These are phyloP conservation scores for Zarea fungicola DNA, from an alignment of 2,329 filamentous ascomycete genomes.

Conservation along the genomic window DNA sequence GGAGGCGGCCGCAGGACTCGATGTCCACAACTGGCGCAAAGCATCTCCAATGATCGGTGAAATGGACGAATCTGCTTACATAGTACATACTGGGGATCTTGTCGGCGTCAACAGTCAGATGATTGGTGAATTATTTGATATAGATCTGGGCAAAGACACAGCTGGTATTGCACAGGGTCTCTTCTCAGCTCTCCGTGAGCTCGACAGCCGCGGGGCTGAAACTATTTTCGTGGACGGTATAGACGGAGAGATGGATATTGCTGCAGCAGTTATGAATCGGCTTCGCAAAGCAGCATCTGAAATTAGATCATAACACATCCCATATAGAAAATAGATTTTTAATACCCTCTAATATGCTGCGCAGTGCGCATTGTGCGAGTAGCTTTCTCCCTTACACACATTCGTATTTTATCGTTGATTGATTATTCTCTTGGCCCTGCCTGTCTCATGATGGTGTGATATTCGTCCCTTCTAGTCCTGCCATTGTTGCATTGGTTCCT, in stretches of 20 bases:
- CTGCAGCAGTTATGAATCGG: constrained; percentile 81
- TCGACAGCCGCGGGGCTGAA: constrained; percentile 75
- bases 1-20: constrained; percentile 39
- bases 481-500: neutral
- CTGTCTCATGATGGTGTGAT: constrained; percentile 1
- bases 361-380: neutral
- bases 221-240: constrained; percentile 91
- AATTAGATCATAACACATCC: constrained; percentile 42
- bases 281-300: constrained; percentile 70
- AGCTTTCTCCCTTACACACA: neutral
- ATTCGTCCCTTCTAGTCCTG: neutral
- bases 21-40: constrained; percentile 22
- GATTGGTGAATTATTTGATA: constrained; percentile 54
- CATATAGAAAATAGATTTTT: constrained; percentile 23
- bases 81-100: constrained; percentile 38
- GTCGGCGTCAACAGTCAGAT: constrained; percentile 25
- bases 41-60: constrained; percentile 17
- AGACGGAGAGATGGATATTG: constrained; percentile 70
- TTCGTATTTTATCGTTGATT: neutral
- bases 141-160: constrained; percentile 65
- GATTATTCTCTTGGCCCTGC: neutral
- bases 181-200: constrained; percentile 79
- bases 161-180: constrained; percentile 77
- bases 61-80: constrained; percentile 29
- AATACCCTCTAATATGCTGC: constrained; percentile 17